Conservation (phyloP, 2,329 filamentous ascomycete genomes). For the Chrysosphaeria jannelii region DNA sequence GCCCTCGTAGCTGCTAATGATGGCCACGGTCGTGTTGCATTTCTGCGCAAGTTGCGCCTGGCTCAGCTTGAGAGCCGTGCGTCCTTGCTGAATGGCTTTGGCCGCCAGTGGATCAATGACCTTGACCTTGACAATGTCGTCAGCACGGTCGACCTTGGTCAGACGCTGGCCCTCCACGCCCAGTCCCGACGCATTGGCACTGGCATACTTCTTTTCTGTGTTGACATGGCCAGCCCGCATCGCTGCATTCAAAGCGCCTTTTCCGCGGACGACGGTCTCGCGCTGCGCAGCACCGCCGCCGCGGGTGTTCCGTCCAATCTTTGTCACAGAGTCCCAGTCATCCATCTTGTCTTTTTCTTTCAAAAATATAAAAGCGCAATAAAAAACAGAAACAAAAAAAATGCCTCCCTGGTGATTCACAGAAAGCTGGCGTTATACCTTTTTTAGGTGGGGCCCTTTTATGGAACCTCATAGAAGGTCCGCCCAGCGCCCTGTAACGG, state of each 20-base stretch:
- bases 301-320: slow-evolving; percentile 70
- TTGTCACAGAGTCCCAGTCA: slow-evolving; percentile 69
- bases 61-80: slow-evolving; percentile 80
- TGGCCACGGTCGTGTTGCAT: slow-evolving; percentile 57
- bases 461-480: no score
- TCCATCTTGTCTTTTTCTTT: no score
- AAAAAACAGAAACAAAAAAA: no score
- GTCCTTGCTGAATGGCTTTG: slow-evolving; percentile 50
- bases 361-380: no score
- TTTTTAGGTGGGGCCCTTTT: no score
- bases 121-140: slow-evolving; percentile 95
- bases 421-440: no score
- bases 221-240: slow-evolving; percentile 45
- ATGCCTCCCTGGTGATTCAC: no score
- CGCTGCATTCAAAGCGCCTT: slow-evolving; percentile 61
- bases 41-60: slow-evolving; percentile 68
- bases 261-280: slow-evolving; percentile 73
- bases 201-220: slow-evolving; percentile 75
- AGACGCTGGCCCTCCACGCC: slow-evolving; percentile 68
- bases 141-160: slow-evolving; percentile 88
- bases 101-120: slow-evolving; percentile 59
- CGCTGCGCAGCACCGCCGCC: slow-evolving; percentile 34
- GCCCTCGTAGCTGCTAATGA: slow-evolving; percentile 66
- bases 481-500: no score
- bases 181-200: slow-evolving; percentile 35